Evolutionary conservation across 2,329 filamentous ascomycete species (phyloP), one percentile per base, ranked within the genome.

Genomic region (Monosporascus cannonballus): DNA sequence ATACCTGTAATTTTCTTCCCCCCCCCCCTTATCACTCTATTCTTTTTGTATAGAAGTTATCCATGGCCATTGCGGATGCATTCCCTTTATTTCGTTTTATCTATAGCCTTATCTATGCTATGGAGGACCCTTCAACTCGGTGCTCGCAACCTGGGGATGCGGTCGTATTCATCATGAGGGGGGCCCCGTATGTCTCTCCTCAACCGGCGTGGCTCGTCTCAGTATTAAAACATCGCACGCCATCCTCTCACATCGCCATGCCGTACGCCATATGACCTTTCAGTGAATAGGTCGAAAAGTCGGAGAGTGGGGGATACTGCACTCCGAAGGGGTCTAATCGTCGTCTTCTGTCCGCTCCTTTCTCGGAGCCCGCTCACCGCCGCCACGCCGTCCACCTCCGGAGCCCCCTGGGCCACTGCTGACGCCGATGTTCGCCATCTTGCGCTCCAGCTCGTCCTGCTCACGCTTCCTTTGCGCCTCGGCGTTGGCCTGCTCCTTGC

Each of bases 401-500:
- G 68, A 56, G 70, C 66, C 20, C 66, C 66, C 17, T 67, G 63
- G 57, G 60, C 59, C 61, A 34, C 65, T 66, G 56, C 71, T 67
- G 48, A 74, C 49, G 36, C 69, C 69, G 20, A 69, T 68, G 52
- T 70, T 75, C 53, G 74, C 73, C 50, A 84, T 66, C 73, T 89
- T 89, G 63, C 84, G 79, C 74, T 90, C 87, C 24, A 83, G 71
- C 69, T 89, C 85, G 69, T 84, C 84, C 59, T 79, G 72, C 73
- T 90, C 90, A 61, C 86, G 86, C 76, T 95, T 90, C 74, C 84
- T 86, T 71, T 89, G 84, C 51, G 83, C 76, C 63, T 87, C 80
- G 61, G 87, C 92, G 64, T 89, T 86, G 73, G 86, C 79, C 78
- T 95, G 87, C 77, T 96, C 90, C 68, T 83, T 78, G 66, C 86